phyloP scores from a whole-genome alignment of 1,284 basidiomycete species.

The Anthracocystis setariae region DNA sequence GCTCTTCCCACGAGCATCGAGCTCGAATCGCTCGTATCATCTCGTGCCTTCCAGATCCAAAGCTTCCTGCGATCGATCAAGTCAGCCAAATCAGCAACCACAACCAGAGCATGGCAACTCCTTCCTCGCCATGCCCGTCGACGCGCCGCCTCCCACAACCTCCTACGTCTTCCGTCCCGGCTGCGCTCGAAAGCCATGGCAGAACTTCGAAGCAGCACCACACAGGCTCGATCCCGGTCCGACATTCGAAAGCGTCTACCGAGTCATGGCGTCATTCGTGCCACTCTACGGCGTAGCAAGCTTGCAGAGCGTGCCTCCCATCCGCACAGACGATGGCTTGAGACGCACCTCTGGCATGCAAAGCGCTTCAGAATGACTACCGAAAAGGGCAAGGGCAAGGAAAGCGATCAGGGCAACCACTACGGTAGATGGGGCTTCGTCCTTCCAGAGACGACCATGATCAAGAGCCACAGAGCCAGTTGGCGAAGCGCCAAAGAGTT shows the following conservation, averaged over 20 bases:
- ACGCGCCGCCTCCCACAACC: constrained; percentile 65
- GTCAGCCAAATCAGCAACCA: constrained; percentile 44
- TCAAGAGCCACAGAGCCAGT: constrained; percentile 59
- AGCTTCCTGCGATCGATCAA: constrained; percentile 48
- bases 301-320: constrained; percentile 48
- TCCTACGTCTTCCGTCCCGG: constrained; percentile 60
- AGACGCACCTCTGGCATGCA: constrained; percentile 67
- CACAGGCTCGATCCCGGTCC: constrained; percentile 48
- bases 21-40: constrained; percentile 34
- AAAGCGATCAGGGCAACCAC: constrained; percentile 37
- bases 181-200: constrained; percentile 58
- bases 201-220: constrained; percentile 63
- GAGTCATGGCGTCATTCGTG: constrained; percentile 43
- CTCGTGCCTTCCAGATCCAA: constrained; percentile 50
- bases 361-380: constrained; percentile 65
- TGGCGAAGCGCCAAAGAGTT: constrained; percentile 47
- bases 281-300: constrained; percentile 42
- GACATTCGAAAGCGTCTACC: constrained; percentile 51
- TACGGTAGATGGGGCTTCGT: constrained; percentile 54
- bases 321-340: constrained; percentile 58
- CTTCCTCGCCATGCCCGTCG: constrained; percentile 61
- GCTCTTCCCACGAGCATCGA: constrained; percentile 44
- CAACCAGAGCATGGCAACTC: constrained; percentile 66
- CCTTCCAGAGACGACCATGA: constrained; percentile 60
- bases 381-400: constrained; percentile 54